Base-by-base conservation (phyloP, 2,329 filamentous ascomycete genomes). In the Alternaria angustiovoidea region DNA sequence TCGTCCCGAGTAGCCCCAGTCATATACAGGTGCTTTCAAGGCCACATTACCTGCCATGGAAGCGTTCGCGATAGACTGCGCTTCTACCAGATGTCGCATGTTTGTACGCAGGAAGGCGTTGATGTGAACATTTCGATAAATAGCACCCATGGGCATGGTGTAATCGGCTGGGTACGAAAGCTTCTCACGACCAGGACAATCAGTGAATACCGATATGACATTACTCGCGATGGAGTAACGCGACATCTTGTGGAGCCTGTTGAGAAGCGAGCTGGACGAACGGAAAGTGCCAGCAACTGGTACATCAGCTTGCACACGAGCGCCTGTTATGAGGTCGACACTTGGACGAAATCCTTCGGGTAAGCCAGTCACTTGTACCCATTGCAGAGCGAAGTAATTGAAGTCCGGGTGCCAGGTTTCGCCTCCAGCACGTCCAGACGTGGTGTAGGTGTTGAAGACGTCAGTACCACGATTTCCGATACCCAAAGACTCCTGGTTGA, bases 71-170 rank as follows among this genome's bases (percentile, higher is more conserved):
- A 54, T 54, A 16, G 51, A 54, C 20, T 54, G 51, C 9, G 39
- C 51, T 36, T 54, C 39, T 11, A 54, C 51, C 22, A 54, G 14
- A n/a, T 54, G 39, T 32, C 41, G 51, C 38, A 54, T 54, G 16
- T 39, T 54, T 34, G 51, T 54, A 41, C 51, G 51, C 24, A 54
- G 28, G 38, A 54, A 54, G n/a, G 51, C 51, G n/a, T 54, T 28
- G 41, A 54, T 20, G 24, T 54, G 51, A 9, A 54, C 38, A 24
- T 54, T 54, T n/a, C 39, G 51, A 41, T 54, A 38, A 16, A 54
- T 54, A 4, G 51, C 51, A 14, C 51, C 39, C 11, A 16, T 36
- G 7, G 34, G 34, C 34, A 36, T 36, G 34, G 34, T 36, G 16
- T 36, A 36, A 7, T 36, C 34, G 34, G 34, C 34, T 16, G 34